Base-by-base conservation (phyloP, 345 rosid species). In the Boechera retrofracta region DNA sequence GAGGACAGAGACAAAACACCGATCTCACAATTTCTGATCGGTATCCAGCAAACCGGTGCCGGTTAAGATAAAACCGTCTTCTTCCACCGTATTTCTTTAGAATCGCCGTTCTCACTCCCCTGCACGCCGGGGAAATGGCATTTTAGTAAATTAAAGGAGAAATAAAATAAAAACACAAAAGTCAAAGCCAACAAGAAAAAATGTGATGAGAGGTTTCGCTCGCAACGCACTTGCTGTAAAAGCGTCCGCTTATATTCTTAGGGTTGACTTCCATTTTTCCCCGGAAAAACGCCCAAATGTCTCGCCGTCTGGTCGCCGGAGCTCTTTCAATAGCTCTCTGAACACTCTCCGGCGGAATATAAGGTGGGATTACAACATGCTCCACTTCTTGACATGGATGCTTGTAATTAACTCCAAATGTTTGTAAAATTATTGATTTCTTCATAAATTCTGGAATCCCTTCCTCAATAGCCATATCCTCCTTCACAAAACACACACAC, bases 221-320 rank as follows among this genome's bases (percentile, higher is more conserved):
- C 39, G 1, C 7, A 10, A 52, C 79, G 85, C 89, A 89, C 99
- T 86, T 95, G 97, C 99, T 86, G 86, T 95, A 95, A 80, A 68
- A 95, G 48, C 88, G 87, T 5, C 99, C 99, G 63, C 87, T 92
- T n/a, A 92, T 59, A 69, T 95, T 95, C 75, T 91, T 95, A 15
- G 99, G 99, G 79, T 95, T 86, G 67, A 95, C 89, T 81, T 95
- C 99, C 98, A 95, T 95, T 60, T 95, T 95, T 7, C 99, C 99
- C 57, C 99, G 79, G 73, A 95, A 95, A 80, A 89, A 95, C 8
- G 82, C 98, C 88, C 83, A 87, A 52, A 95, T 91, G 57, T 95
- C 97, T 36, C 99, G 86, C 58, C 79, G 76, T 26, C 87, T 83
- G 71, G 72, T 76, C 60, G 64, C 58, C 80, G 88, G 88, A 45